phyloP scores from a whole-genome alignment of 2,329 filamentous ascomycete genomes.

The Hirsutella thompsonii region DNA sequence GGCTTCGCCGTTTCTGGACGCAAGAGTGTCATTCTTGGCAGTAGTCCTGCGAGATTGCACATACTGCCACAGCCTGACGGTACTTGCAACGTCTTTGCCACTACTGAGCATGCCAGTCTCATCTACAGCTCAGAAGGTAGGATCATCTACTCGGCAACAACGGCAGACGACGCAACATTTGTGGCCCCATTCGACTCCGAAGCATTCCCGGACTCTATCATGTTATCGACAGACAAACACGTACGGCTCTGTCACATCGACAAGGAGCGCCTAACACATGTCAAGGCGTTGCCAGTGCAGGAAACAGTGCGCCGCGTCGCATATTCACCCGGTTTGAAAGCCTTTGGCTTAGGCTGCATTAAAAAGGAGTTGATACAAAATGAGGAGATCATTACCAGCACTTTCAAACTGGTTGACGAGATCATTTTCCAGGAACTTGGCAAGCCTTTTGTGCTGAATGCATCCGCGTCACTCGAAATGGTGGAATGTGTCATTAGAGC shows the following conservation, averaged over 20 bases:
- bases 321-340: conserved; percentile 66
- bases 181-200: conserved; percentile 74
- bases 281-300: conserved; percentile 63
- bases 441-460: conserved; percentile 48
- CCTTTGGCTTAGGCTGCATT: conserved; percentile 81
- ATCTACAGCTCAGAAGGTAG: conserved; percentile 84
- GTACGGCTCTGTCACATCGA: conserved; percentile 75
- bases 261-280: conserved; percentile 74
- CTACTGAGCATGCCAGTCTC: conserved; percentile 84
- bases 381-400: conserved; percentile 63
- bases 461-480: conserved; percentile 45
- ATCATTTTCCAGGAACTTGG: conserved; percentile 71
- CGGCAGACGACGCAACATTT: conserved; percentile 70
- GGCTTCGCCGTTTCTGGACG: conserved; percentile 55
- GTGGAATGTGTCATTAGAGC: conserved; percentile 76
- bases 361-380: conserved; percentile 57
- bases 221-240: conserved; percentile 64
- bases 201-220: conserved; percentile 68
- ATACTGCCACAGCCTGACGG: conserved; percentile 56
- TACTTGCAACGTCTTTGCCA: conserved; percentile 75
- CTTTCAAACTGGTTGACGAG: conserved; percentile 85
- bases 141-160: conserved; percentile 87
- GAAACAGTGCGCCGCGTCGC: conserved; percentile 80
- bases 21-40: conserved; percentile 76
- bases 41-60: conserved; percentile 71